These are phyloP conservation scores for Hypoxylon sp. DNA, from an alignment of 2,329 filamentous ascomycete genomes.

Conservation along the genomic window DNA sequence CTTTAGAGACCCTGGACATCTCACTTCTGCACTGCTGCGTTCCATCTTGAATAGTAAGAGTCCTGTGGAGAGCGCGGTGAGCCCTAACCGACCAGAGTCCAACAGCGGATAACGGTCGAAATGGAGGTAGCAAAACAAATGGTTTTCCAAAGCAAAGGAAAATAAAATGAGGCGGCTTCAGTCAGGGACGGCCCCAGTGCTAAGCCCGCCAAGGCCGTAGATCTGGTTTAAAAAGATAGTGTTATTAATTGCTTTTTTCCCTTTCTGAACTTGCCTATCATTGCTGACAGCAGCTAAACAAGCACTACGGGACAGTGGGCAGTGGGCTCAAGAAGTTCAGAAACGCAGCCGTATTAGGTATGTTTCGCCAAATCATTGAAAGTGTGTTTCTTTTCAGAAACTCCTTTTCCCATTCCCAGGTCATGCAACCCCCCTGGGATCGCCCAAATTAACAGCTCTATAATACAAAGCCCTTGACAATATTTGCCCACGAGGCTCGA, in stretches of 20 bases:
- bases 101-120: constrained; percentile 24
- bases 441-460: constrained; percentile 46
- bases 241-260: constrained; percentile 39
- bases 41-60: constrained; percentile 39
- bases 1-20: constrained; percentile 42
- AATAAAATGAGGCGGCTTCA: constrained; percentile 32
- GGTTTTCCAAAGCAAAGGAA: constrained; percentile 9
- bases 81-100: constrained; percentile 23
- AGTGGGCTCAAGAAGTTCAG: constrained; percentile 26
- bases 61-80: constrained; percentile 30
- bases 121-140: constrained; percentile 20
- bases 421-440: constrained; percentile 44
- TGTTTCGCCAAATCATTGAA: constrained; percentile 28
- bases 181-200: constrained; percentile 32
- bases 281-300: constrained; percentile 33
- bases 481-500: constrained; percentile 48
- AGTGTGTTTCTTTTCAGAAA: constrained; percentile 24
- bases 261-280: constrained; percentile 26
- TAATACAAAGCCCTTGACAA: constrained; percentile 48
- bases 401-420: constrained; percentile 42
- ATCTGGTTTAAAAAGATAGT: constrained; percentile 32
- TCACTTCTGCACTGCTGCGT: constrained; percentile 40
- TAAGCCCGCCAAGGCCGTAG: constrained; percentile 40
- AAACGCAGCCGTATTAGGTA: constrained; percentile 13
- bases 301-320: constrained; percentile 19